These are phyloP conservation scores for Funneliformis caledonium DNA, from an alignment of 371 early-diverging fungal genomes.

Conservation along the genomic window DNA sequence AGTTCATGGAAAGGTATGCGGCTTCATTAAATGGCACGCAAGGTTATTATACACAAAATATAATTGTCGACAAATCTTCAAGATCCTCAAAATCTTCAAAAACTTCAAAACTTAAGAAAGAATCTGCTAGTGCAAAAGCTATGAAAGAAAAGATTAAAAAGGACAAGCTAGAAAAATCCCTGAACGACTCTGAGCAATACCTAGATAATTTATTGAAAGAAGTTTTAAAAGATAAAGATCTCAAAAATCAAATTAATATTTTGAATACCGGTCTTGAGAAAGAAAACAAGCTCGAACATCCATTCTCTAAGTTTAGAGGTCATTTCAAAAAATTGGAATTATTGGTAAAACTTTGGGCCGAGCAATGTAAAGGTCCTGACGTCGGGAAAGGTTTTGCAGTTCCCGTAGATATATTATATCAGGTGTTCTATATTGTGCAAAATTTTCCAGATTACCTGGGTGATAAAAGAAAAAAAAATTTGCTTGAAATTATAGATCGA, in stretches of 20 bases:
- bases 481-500: background rate
- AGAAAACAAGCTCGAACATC: constrained; percentile 4
- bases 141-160: background rate
- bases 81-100: background rate
- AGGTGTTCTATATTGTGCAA: constrained; percentile 12
- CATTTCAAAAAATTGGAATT: constrained; percentile 9
- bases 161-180: background rate
- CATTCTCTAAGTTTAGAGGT: background rate
- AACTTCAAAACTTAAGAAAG: background rate
- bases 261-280: background rate
- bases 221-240: background rate
- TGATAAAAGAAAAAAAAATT: background rate
- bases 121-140: background rate
- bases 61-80: background rate
- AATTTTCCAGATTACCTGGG: background rate
- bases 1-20: constrained; percentile 42
- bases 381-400: background rate
- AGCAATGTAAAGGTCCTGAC: background rate
- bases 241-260: background rate
- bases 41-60: constrained; percentile 9
- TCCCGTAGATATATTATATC: constrained; percentile 30
- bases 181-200: background rate
- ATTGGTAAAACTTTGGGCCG: background rate
- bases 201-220: background rate
- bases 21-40: constrained; percentile 40